phyloP scores from a whole-genome alignment of 768 basidiomycete species.

The Trametes coccinea region DNA sequence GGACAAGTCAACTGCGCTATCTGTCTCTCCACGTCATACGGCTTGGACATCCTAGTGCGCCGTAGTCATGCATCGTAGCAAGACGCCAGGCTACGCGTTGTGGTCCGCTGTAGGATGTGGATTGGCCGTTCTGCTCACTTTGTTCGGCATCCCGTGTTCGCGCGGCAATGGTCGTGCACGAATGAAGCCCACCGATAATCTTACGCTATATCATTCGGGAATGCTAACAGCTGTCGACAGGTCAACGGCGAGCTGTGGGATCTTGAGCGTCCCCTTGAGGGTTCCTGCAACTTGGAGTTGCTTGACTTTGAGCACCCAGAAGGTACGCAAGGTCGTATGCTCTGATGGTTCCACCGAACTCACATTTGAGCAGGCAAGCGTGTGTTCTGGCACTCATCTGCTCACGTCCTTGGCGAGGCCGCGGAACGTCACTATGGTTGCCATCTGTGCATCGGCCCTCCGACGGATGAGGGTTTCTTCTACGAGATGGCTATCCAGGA shows the following conservation, averaged over 20 bases:
- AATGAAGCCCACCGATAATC: too few relatives aligned
- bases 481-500: conserved; percentile 96
- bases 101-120: too few relatives aligned
- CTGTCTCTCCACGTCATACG: too few relatives aligned
- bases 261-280: conserved; percentile 91
- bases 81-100: too few relatives aligned
- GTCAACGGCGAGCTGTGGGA: conserved; percentile 92
- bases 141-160: too few relatives aligned
- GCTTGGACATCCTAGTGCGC: too few relatives aligned
- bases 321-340: conserved; percentile 44
- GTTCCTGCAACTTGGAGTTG: conserved; percentile 74
- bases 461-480: conserved; percentile 98
- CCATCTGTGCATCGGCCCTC: conserved; percentile 95
- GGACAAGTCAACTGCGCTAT: too few relatives aligned
- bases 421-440: conserved; percentile 96
- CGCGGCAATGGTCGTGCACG: too few relatives aligned
- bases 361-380: conserved; percentile 62
- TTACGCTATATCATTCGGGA: too few relatives aligned
- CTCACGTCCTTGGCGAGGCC: conserved; percentile 96
- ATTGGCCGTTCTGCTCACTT: too few relatives aligned
- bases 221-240: conserved; percentile 36
- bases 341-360: neutral
- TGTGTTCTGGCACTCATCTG: conserved; percentile 99
- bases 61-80: too few relatives aligned
- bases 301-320: conserved; percentile 93